Conservation (phyloP, 352 stramenopile genomes). For the Globisporangium echinulatum region DNA sequence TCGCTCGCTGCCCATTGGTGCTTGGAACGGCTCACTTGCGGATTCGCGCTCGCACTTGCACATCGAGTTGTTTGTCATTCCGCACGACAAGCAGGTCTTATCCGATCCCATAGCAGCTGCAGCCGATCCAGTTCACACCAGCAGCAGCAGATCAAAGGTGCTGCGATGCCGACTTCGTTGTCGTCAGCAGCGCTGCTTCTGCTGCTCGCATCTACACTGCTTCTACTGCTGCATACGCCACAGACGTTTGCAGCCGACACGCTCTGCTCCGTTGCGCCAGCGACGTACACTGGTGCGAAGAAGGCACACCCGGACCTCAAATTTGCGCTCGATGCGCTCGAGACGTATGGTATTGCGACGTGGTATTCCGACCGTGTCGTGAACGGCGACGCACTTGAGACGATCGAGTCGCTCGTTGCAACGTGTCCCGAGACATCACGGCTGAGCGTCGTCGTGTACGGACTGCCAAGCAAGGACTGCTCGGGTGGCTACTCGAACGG, state of each 20-base stretch:
- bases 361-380: slow-evolving; percentile 46
- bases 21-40: too few species aligned
- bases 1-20: too few species aligned
- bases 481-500: slow-evolving; percentile 34
- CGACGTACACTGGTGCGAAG: slow-evolving; percentile 31
- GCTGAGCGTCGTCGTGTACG: slow-evolving; percentile 32
- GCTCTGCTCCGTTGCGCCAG: slow-evolving; percentile 31
- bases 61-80: too few species aligned
- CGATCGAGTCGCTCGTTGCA: slow-evolving; percentile 19
- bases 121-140: too few species aligned
- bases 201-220: background rate
- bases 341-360: slow-evolving; percentile 33
- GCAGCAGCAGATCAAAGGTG: too few species aligned
- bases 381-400: slow-evolving; percentile 16
- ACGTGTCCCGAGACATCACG: slow-evolving; percentile 25
- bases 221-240: background rate
- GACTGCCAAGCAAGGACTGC: slow-evolving; percentile 74
- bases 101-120: too few species aligned
- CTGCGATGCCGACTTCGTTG: too few species aligned
- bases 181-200: too few species aligned
- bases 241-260: background rate
- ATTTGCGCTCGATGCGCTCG: slow-evolving; percentile 24
- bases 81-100: too few species aligned
- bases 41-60: too few species aligned
- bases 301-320: slow-evolving; percentile 22